Evolutionary conservation across 1,284 basidiomycete genomes (phyloP).

Genomic region (Rhodotorula sp.): DNA sequence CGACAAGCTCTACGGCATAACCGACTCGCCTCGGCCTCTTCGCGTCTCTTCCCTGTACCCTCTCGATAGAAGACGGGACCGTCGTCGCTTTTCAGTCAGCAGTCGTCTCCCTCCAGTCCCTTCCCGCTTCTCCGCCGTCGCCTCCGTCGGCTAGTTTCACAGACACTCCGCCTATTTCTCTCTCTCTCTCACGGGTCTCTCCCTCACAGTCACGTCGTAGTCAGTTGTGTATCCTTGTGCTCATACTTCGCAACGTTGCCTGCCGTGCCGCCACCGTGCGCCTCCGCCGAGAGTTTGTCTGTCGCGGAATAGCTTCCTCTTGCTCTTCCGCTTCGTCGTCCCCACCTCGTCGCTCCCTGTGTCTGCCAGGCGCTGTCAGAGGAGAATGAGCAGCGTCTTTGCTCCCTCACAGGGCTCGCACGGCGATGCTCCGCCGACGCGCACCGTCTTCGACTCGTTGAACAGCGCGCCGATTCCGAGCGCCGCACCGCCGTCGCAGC

Average conservation of each 20-base stretch:
- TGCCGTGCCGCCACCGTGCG: no score
- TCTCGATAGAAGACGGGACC: no score
- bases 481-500: background rate
- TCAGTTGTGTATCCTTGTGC: background rate
- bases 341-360: background rate
- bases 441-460: constrained; percentile 17
- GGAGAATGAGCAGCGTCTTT: constrained; percentile 20
- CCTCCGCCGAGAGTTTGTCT: no score
- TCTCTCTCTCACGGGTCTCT: background rate
- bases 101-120: no score
- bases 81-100: no score
- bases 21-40: background rate
- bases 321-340: background rate
- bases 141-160: no score
- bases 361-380: accelerated
- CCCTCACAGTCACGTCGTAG: background rate
- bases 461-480: background rate
- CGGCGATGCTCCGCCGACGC: constrained; percentile 14
- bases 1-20: no score
- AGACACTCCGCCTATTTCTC: background rate
- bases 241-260: no score
- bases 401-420: constrained; percentile 3
- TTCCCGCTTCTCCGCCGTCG: background rate
- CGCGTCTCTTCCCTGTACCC: background rate
- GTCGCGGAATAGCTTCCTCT: background rate